phyloP scores from a whole-genome alignment of 2,329 filamentous ascomycete species.

The Macrophomina phaseolina region DNA sequence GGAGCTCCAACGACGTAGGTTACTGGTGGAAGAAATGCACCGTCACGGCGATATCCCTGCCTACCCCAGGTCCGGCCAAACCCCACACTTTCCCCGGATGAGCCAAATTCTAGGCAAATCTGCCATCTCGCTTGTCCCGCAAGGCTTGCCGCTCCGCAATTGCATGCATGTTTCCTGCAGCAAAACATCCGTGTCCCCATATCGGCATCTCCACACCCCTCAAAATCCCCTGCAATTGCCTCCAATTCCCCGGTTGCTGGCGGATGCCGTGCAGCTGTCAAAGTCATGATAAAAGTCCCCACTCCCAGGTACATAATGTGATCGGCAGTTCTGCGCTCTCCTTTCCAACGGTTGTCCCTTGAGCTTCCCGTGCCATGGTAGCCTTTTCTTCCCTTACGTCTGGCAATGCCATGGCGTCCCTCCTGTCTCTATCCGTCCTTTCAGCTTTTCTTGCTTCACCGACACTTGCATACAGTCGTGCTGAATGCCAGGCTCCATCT shows the following conservation, averaged over 20 bases:
- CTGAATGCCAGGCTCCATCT: constrained; percentile 46
- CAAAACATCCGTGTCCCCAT: constrained; percentile 17
- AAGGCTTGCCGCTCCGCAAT: not conserved
- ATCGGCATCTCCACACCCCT: constrained; percentile 9
- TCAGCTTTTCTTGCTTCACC: constrained; percentile 37
- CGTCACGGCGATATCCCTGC: not conserved
- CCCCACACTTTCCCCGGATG: constrained; percentile 23
- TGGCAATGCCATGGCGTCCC: not conserved
- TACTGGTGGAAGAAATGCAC: constrained; percentile 21
- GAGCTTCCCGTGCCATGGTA: not conserved
- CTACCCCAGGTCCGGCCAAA: constrained; percentile 19
- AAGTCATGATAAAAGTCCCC: constrained; percentile 9
- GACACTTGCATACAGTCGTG: constrained; percentile 10
- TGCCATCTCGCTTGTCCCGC: constrained; percentile 2
- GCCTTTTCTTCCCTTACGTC: not conserved
- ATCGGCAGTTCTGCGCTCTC: not conserved
- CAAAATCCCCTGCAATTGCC: constrained; percentile 11
- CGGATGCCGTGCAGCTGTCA: not conserved
- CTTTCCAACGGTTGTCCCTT: not conserved
- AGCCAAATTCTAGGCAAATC: constrained; percentile 5
- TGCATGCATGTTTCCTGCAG: constrained; percentile 7
- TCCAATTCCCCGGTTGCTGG: constrained; percentile 40
- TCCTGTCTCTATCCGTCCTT: not conserved
- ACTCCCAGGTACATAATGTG: constrained; percentile 1
- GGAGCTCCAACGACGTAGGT: not conserved